Conservation (phyloP, 352 stramenopile genomes). For the Elongisporangium anandrum region DNA sequence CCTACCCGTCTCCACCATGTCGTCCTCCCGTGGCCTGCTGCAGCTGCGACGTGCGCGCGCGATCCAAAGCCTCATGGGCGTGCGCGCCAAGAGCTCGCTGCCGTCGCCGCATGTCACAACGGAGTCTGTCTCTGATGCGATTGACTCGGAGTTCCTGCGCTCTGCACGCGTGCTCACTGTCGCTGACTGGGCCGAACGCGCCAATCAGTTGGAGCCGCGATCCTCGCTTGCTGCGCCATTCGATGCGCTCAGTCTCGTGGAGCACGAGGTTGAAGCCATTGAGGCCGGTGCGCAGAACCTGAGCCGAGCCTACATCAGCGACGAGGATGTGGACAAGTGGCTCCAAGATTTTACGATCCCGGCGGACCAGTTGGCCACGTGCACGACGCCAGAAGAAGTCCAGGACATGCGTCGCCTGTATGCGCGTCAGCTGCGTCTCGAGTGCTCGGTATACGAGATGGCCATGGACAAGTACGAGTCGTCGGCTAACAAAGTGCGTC, state of each 20-base stretch:
- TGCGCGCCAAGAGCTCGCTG: conserved; percentile 26
- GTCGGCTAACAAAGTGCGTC: conserved; percentile 41
- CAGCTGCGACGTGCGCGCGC: background rate
- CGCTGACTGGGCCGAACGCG: conserved; percentile 60
- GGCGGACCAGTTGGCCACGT: conserved; percentile 38
- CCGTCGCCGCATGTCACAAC: conserved; percentile 10
- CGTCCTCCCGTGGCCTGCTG: background rate
- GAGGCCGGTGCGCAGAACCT: conserved; percentile 10
- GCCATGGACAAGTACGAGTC: conserved; percentile 59
- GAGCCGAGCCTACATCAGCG: conserved; percentile 42
- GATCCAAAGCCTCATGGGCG: background rate
- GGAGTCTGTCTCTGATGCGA: conserved; percentile 6
- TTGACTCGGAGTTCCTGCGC: conserved; percentile 15
- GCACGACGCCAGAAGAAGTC: conserved; percentile 36
- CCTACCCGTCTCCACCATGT: background rate
- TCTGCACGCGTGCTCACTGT: conserved; percentile 21
- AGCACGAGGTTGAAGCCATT: conserved; percentile 19
- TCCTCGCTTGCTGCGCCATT: conserved; percentile 32
- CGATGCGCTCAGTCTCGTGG: conserved; percentile 4
- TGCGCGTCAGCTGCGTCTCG: conserved; percentile 68
- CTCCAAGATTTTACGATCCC: conserved; percentile 57
- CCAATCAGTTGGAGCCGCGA: conserved; percentile 43
- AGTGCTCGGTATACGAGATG: conserved; percentile 82
- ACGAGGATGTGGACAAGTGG: conserved; percentile 77
- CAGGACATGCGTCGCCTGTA: conserved; percentile 62